Evolutionary conservation across 805 yeast genomes (phyloP).

Genomic region (Teunomyces stri): DNA sequence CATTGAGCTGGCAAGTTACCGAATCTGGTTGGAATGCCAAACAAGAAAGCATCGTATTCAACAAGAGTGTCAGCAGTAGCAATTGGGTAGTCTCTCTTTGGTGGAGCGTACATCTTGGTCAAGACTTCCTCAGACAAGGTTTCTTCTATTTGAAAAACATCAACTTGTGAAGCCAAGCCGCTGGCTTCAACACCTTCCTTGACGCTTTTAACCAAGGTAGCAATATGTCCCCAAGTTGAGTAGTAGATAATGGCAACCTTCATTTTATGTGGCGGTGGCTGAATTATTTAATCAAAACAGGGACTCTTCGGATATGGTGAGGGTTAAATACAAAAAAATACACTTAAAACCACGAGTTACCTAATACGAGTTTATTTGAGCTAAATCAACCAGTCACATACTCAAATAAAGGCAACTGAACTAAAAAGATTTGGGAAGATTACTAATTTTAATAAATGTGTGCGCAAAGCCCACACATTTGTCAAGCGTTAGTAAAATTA

Average conservation of each 20-base stretch:
- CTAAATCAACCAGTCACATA: not conserved
- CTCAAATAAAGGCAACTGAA: not conserved
- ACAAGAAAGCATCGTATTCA: constrained; percentile 68
- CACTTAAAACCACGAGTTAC: not conserved
- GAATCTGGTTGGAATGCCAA: constrained; percentile 79
- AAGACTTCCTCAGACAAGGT: constrained; percentile 67
- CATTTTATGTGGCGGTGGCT: constrained; percentile 12
- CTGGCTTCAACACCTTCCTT: constrained; percentile 67
- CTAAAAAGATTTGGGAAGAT: not conserved
- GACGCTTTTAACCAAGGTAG: constrained; percentile 64
- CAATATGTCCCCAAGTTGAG: constrained; percentile 79
- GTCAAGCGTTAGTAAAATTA: constrained; percentile 1
- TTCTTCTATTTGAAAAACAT: constrained; percentile 77
- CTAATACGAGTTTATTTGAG: not conserved
- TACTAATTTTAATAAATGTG: not conserved
- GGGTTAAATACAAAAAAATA: not conserved
- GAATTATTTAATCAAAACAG: not conserved
- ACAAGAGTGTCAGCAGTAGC: constrained; percentile 56
- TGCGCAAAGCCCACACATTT: not conserved
- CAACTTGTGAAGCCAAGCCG: constrained; percentile 58
- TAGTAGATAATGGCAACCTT: constrained; percentile 76
- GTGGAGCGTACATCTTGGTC: constrained; percentile 61
- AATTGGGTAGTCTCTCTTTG: constrained; percentile 51
- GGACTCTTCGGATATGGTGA: not conserved
- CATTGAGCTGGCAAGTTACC: constrained; percentile 78